Conservation (phyloP, 495 filamentous ascomycete genomes). For the Penicillium salamii region DNA sequence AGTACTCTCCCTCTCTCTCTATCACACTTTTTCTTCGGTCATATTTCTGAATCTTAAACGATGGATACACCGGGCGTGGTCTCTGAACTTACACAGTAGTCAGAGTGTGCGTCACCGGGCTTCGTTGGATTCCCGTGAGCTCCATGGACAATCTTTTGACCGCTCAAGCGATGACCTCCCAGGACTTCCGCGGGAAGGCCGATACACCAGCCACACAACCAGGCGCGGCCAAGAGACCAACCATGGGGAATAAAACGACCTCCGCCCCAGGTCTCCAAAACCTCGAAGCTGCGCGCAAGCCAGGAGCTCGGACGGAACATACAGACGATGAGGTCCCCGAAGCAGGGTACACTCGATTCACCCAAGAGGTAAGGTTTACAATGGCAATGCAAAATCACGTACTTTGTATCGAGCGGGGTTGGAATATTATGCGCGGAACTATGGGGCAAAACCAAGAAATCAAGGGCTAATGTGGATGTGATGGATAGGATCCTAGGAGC, state of each 20-base stretch:
- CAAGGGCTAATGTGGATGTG: slow-evolving; percentile 16
- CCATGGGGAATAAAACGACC: slow-evolving; percentile 30
- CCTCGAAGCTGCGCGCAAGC: slow-evolving; percentile 22
- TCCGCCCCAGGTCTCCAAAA: slow-evolving; percentile 35
- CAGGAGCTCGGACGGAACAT: slow-evolving; percentile 21
- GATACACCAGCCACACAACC: no score
- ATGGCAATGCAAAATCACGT: no score
- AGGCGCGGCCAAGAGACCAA: slow-evolving; percentile 33
- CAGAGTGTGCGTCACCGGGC: slow-evolving; percentile 6
- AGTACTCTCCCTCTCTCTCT: slow-evolving; percentile 7
- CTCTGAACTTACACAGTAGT: slow-evolving; percentile 33
- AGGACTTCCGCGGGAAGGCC: slow-evolving; percentile 31
- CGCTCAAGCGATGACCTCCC: slow-evolving; percentile 19
- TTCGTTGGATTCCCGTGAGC: slow-evolving; percentile 20
- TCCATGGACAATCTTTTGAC: slow-evolving; percentile 9
- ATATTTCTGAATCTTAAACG: no score
- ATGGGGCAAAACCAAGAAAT: background rate
- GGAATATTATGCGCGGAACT: background rate
- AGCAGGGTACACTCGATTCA: no score
- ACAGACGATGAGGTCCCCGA: no score
- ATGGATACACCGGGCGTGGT: slow-evolving; percentile 36
- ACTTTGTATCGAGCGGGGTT: no score
- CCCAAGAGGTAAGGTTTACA: no score
- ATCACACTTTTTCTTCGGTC: slow-evolving; percentile 15
- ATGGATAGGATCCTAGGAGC: slow-evolving; percentile 25